Evolutionary conservation across 495 filamentous ascomycete species (phyloP).

Genomic region (Glarea lozoyensis): DNA sequence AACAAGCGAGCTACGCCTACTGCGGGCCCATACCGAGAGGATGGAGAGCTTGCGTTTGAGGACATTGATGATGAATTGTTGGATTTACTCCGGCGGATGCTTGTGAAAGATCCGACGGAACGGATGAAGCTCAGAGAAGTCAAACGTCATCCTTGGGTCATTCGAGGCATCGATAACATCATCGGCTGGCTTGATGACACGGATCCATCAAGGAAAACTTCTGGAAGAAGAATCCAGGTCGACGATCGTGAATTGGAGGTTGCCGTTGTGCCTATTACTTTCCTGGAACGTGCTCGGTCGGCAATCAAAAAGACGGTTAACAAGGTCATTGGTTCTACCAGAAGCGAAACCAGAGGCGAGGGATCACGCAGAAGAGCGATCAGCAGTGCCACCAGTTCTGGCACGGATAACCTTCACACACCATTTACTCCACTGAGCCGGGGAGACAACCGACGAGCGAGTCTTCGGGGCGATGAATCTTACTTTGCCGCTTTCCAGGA

Average conservation of each 20-base stretch:
- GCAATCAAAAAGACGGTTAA: constrained; percentile 57
- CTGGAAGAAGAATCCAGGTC: constrained; percentile 87
- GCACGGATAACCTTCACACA: constrained; percentile 17
- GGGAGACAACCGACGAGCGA: constrained; percentile 53
- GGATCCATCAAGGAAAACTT: constrained; percentile 70
- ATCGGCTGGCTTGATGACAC: constrained; percentile 85
- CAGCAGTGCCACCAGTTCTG: constrained; percentile 52
- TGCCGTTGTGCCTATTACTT: constrained; percentile 81
- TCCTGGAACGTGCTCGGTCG: constrained; percentile 67
- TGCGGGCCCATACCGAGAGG: constrained; percentile 38
- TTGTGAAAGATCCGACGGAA: constrained; percentile 81
- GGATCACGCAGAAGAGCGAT: constrained; percentile 44
- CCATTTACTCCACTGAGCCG: constrained; percentile 29
- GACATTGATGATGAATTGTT: constrained; percentile 72
- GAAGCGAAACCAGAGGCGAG: constrained; percentile 38
- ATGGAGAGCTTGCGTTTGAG: constrained; percentile 74
- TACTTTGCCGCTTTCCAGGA: constrained; percentile 47
- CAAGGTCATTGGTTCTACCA: constrained; percentile 50
- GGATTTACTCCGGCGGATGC: constrained; percentile 71
- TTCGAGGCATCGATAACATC: constrained; percentile 68
- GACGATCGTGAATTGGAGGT: constrained; percentile 81
- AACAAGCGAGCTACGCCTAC: constrained; percentile 41
- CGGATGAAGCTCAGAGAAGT: constrained; percentile 86
- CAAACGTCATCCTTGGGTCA: constrained; percentile 93
- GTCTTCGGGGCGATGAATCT: constrained; percentile 63